These are phyloP conservation scores for Aspergillus mulundensis DNA, from an alignment of 495 filamentous ascomycete genomes.

Conservation along the genomic window DNA sequence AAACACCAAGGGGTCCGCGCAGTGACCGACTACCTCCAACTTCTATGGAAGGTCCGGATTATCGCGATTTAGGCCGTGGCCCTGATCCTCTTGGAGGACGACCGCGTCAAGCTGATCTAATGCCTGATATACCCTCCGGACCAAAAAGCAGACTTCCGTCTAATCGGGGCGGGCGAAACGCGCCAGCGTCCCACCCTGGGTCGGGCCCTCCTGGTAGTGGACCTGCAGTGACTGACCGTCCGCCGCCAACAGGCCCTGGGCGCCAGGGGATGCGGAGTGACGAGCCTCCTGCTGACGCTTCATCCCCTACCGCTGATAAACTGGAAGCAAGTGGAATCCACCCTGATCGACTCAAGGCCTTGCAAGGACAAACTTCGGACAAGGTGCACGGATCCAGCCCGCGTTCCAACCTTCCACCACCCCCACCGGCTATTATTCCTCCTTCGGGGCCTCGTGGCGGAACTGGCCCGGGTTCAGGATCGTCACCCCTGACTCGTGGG, in stretches of 20 bases:
- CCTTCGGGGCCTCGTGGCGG: slow-evolving; percentile 40
- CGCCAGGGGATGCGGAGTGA: slow-evolving; percentile 33
- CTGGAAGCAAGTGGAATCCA: slow-evolving; percentile 42
- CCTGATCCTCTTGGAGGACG: slow-evolving; percentile 54
- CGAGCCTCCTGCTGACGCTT: slow-evolving; percentile 19
- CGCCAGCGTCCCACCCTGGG: slow-evolving; percentile 23
- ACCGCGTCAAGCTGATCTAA: slow-evolving; percentile 49
- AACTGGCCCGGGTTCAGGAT: slow-evolving; percentile 18
- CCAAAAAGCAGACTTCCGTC: slow-evolving; percentile 52
- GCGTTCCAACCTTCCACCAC: slow-evolving; percentile 21
- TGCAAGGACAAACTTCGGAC: slow-evolving; percentile 25
- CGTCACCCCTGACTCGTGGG: slow-evolving; percentile 25
- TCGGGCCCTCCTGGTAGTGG: slow-evolving; percentile 21
- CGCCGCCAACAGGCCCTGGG: slow-evolving; percentile 35
- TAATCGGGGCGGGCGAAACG: slow-evolving; percentile 33
- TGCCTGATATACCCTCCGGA: slow-evolving; percentile 63
- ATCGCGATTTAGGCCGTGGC: slow-evolving; percentile 23
- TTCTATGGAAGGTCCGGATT: slow-evolving; percentile 22
- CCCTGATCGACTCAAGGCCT: slow-evolving; percentile 44
- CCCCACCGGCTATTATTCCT: slow-evolving; percentile 23
- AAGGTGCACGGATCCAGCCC: slow-evolving; percentile 16
- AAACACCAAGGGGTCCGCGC: slow-evolving; percentile 40
- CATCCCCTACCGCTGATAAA: slow-evolving; percentile 24
- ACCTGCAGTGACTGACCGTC: slow-evolving; percentile 28
- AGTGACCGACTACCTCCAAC: slow-evolving; percentile 27